Conservation (phyloP, 2,329 filamentous ascomycete genomes). For the Escovopsis sp. region DNA sequence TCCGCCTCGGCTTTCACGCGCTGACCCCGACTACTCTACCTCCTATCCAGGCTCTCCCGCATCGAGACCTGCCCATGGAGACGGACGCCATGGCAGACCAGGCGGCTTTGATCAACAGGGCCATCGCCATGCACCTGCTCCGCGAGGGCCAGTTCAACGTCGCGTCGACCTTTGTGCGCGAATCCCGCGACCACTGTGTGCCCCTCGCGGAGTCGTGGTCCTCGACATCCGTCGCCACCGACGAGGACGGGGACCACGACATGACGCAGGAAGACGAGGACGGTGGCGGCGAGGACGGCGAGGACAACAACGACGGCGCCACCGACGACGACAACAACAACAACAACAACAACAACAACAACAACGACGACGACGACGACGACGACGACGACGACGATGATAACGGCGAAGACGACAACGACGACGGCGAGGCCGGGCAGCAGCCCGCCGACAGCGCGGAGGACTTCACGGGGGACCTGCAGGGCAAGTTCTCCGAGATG, state of each 20-base stretch:
- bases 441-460: conserved; percentile 11
- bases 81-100: conserved; percentile 68
- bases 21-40: background rate
- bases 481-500: conserved; percentile 74
- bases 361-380: conserved; percentile 9
- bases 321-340: conserved; percentile 11
- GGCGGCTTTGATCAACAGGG: conserved; percentile 69
- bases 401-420: conserved; percentile 6
- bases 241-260: conserved; percentile 18
- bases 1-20: background rate
- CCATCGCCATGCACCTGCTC: conserved; percentile 91
- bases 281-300: conserved; percentile 5
- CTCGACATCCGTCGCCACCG: conserved; percentile 5
- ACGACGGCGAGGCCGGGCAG: conserved; percentile 8
- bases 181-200: conserved; percentile 35
- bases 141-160: conserved; percentile 88
- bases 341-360: too few relatives aligned
- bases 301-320: background rate
- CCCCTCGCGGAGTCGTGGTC: conserved; percentile 9
- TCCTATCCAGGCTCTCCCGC: conserved; percentile 20
- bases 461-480: conserved; percentile 37
- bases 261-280: conserved; percentile 12
- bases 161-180: conserved; percentile 69
- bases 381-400: conserved; percentile 2
- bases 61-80: conserved; percentile 56